Base-by-base conservation (phyloP, 306 rosid genomes). In the Citrullus amarus region DNA sequence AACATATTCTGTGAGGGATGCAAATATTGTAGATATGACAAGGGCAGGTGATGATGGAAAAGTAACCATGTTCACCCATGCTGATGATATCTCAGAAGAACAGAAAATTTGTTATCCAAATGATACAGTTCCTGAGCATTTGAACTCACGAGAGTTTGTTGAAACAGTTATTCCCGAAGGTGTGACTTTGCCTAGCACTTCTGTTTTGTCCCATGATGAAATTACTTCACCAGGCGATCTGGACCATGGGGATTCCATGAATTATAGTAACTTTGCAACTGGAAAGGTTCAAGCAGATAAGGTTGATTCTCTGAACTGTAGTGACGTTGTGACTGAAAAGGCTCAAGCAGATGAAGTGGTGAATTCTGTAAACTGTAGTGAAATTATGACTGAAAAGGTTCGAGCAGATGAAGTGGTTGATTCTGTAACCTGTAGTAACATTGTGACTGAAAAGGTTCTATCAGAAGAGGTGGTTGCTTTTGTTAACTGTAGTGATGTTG, bases 1-100 rank as follows among this genome's bases (percentile, higher is more conserved):
- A 84, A 25, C 77, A 62, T 72, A 44, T 82, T 75, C 67, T 74
- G 77, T 79, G 17, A 82, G 67, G 72, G 84, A 77, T 41, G 76
- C 73, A 61, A 61, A 76, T 79, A 36, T 72, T 9, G 84, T 85
- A 79, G 92, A 81, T 85, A 78, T 46, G 34, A 80, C 76, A 25
- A 80, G 80, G 72, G 79, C 83, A 77, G 43, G 50, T 71, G 79
- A 83, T 75, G 65, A 66, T 66, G 80, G 81, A 75, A 90, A 85
- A 86, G 79, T 74, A 50, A 78, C 63, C 73, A 79, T 28, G 78
- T 81, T 84, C 50, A 18, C 73, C 9, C 55, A 69, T 69, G 56
- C 80, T 77, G 81, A 83, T 80, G 77, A 73, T 46, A 60, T 30
- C 79, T 84, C 74, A 75, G 74, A 44, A 80, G 75, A 84, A 72